Base-by-base conservation (phyloP, 2,329 filamentous ascomycete species). In the Claviceps monticola region DNA sequence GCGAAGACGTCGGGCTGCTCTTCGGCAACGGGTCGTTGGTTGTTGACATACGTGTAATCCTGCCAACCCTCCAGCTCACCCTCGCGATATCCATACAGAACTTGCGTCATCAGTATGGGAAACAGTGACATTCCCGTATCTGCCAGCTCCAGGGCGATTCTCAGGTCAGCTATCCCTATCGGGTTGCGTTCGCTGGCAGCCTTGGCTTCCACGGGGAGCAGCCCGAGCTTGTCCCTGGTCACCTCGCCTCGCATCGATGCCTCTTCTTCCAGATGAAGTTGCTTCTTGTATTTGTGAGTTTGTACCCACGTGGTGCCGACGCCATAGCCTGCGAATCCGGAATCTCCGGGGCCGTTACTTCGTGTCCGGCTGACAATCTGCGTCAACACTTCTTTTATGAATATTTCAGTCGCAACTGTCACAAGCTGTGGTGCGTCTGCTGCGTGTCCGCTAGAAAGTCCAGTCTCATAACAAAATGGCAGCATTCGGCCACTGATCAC, bases 181-280 rank as follows among this genome's bases (percentile, higher is more conserved):
- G 86, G 80, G 5, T 82, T 78, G 41, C 88, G 75, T 59, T 84
- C 80, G 51, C 79, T 79, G 16, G 85, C 83, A 50, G 84, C 83
- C 62, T 86, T 88, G 3, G 86, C 80, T 66, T 96, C 89, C 38
- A 89, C 71, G 0, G 90, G 91, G 5, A 96, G 69, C 29, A 95
- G 68, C 1, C 89, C 89, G 47, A 79, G 83, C 54, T 85, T 83
- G 53, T 89, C 86, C 57, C 87, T 77, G 17, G 78, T 72, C 1
- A 94, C 65, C 59, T 90, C 86, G 4, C 89, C 88, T n/a, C 80
- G 75, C 42, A 81, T 76, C 26, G 79, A 82, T 0, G 80, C 78
- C 44, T 84, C 77, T 63, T 95, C 89, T 65, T 96, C 90, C 46
- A 74, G 73, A 51, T 81, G 79, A 11, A 95, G 74, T 63, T 88